A percentile compares a stretch with the other conserved stretches of the same genome.
Evolutionary conservation across 2,329 filamentous ascomycete species (phyloP).

Genomic region (Biscogniauxia marginata): DNA sequence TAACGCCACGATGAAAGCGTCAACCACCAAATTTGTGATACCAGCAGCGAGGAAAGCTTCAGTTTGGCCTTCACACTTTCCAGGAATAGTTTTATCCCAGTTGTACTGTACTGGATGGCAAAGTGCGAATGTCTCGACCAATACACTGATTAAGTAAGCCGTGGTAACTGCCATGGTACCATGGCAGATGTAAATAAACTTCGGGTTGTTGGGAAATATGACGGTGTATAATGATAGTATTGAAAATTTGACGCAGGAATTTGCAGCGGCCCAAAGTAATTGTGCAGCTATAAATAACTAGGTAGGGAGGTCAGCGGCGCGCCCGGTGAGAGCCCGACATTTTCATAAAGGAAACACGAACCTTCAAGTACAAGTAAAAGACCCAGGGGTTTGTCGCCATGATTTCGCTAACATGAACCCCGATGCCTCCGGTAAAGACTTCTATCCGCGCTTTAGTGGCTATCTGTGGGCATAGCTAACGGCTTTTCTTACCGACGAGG

Average conservation of each 20-base stretch:
- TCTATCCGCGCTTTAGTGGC: not conserved
- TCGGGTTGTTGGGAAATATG: conserved; percentile 8
- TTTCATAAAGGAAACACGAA: not conserved
- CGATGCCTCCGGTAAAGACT: conserved; percentile 1
- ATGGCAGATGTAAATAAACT: conserved; percentile 6
- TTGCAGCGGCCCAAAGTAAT: conserved; percentile 16
- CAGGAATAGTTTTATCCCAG: conserved; percentile 18
- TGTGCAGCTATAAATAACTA: not conserved
- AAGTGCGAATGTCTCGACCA: conserved; percentile 11
- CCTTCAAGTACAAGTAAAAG: not conserved
- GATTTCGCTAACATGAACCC: not conserved
- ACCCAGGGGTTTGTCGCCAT: not conserved
- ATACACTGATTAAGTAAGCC: conserved; percentile 7
- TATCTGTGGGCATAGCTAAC: not conserved
- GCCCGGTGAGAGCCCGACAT: not conserved
- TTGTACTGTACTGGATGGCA: conserved; percentile 12
- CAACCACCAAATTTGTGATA: conserved; percentile 14
- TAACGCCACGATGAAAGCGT: conserved; percentile 9
- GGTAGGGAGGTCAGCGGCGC: too few relatives aligned
- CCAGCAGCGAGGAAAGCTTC: conserved; percentile 5
- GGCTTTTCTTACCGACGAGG: not conserved
- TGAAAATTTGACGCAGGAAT: conserved; percentile 15
- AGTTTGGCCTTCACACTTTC: conserved; percentile 3
- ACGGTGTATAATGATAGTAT: conserved; percentile 17
- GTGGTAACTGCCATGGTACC: conserved; percentile 3